Evolutionary conservation across 495 filamentous ascomycete species (phyloP), one percentile per base, ranked within the genome.

Genomic region (Penicillium silybi): DNA sequence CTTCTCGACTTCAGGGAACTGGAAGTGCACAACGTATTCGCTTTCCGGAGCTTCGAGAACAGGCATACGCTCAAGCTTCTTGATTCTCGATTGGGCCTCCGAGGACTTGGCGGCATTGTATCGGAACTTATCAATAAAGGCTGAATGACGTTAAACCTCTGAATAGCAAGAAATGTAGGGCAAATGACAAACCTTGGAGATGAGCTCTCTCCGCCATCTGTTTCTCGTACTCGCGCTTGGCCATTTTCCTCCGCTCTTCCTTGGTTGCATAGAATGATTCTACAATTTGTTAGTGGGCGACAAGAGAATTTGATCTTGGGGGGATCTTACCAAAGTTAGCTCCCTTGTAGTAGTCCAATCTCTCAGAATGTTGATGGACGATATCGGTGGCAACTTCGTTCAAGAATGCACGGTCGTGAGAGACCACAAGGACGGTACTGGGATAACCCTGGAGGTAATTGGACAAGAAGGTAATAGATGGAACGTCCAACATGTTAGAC

Each of bases 401-500:
- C 48, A 99, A 77, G 79, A 99, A 99, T 3, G 95, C 91, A 79
- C 93, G 82, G 82, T 99, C 93, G 85, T 99, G 93, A 72, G 90
- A 95, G 52, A 99, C 93, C 46, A 99, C 95, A 8, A 99, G 81
- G 18, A 99, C 81, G 7, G 93, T 97, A 65, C 90, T 95, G 3
- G 92, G 91, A 65, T 99, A 99, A 41, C 77, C 76, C 64, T 96
- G 90, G 6, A 99, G 87, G 61, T 99, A 99, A 62, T 89, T 96
- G 13, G 93, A 88, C 63, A 99, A 80, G 84, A 97, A 99, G 45
- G 93, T 96, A 59, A 97, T 97, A n/a, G 95, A 97, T 6, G 93
- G 95, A 54, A 97, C 93, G 71, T 99, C 93, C 90, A 99, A 92
- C 93, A 99, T 99, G 85, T 99, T 99, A 44, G 95, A 97, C 65